Conservation (phyloP, 2,329 filamentous ascomycete species). For the Furcasterigmium sp. region DNA sequence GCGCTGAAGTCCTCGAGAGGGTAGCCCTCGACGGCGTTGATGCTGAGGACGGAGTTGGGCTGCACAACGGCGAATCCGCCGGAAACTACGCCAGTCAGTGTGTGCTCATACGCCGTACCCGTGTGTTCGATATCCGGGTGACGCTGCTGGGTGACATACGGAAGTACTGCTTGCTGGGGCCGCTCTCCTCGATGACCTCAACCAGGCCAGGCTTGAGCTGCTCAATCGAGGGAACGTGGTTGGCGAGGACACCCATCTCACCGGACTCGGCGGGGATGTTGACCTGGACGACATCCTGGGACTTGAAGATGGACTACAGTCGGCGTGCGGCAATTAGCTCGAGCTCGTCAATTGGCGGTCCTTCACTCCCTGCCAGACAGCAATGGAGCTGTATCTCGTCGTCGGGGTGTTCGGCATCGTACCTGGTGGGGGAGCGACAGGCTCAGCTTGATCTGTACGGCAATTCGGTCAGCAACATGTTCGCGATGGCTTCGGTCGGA, state of each 20-base stretch:
- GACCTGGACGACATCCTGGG: conserved; percentile 78
- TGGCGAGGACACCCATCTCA: conserved; percentile 98
- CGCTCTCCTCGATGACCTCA: conserved; percentile 91
- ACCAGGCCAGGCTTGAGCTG: conserved; percentile 96
- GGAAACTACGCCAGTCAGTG: conserved; percentile 58
- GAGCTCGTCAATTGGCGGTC: conserved; percentile 18
- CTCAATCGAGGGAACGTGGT: conserved; percentile 98
- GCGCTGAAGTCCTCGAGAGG: conserved; percentile 92
- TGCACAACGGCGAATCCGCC: conserved; percentile 97
- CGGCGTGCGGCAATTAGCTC: conserved; percentile 47
- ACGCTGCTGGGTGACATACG: conserved; percentile 54
- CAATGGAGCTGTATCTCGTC: not conserved
- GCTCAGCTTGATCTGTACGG: conserved; percentile 82
- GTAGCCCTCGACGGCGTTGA: conserved; percentile 97
- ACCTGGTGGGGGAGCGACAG: conserved; percentile 98
- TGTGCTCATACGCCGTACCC: conserved; percentile 1
- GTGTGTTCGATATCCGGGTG: conserved; percentile 11
- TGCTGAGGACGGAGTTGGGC: conserved; percentile 90
- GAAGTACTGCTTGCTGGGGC: conserved; percentile 94
- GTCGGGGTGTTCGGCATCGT: conserved; percentile 36
- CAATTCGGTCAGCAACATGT: conserved; percentile 19
- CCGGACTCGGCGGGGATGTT: conserved; percentile 97
- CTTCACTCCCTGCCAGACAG: not conserved
- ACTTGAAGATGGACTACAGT: conserved; percentile 63
- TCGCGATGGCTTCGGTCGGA: not conserved